phyloP scores from a whole-genome alignment of 495 filamentous ascomycete species.

The Penicillium egyptiacum region DNA sequence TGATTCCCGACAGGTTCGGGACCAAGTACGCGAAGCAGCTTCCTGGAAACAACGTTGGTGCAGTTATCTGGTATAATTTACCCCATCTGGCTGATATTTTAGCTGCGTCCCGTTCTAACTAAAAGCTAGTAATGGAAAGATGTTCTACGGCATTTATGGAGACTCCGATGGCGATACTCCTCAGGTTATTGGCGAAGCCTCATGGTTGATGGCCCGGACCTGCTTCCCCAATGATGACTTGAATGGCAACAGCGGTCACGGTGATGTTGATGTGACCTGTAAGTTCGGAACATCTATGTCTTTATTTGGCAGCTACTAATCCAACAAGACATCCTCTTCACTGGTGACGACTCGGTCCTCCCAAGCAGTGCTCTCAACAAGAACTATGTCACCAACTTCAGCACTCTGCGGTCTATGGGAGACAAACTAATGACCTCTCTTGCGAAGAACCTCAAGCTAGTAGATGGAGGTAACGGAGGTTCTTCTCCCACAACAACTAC shows the following conservation, averaged over 20 bases:
- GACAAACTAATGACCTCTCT: constrained; percentile 30
- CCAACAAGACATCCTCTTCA: constrained; percentile 35
- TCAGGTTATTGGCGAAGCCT: constrained; percentile 40
- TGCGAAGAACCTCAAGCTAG: constrained; percentile 38
- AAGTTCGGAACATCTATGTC: constrained; percentile 1
- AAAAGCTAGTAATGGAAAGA: constrained; percentile 30
- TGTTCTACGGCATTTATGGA: constrained; percentile 44
- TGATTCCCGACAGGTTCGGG: constrained; percentile 37
- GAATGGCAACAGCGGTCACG: constrained; percentile 35
- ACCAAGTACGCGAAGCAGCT: constrained; percentile 24
- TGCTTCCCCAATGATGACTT: constrained; percentile 40
- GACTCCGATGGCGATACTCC: constrained; percentile 38
- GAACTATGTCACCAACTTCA: constrained; percentile 42
- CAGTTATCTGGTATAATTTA: constrained; percentile 39
- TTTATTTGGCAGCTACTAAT: constrained; percentile 6
- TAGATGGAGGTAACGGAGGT: constrained; percentile 2
- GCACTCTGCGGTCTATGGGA: constrained; percentile 33
- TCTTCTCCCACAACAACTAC: constrained; percentile 3
- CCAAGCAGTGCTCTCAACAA: constrained; percentile 30
- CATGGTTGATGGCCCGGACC: constrained; percentile 42
- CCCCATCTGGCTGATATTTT: neutral
- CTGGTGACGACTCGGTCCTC: constrained; percentile 31
- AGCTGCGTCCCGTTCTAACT: neutral
- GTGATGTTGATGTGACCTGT: constrained; percentile 38
- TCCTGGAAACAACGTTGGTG: constrained; percentile 39